Evolutionary conservation across 108 stramenopile species (phyloP), one percentile per base, ranked within the genome.

Genomic region (Fragilaria radians): DNA sequence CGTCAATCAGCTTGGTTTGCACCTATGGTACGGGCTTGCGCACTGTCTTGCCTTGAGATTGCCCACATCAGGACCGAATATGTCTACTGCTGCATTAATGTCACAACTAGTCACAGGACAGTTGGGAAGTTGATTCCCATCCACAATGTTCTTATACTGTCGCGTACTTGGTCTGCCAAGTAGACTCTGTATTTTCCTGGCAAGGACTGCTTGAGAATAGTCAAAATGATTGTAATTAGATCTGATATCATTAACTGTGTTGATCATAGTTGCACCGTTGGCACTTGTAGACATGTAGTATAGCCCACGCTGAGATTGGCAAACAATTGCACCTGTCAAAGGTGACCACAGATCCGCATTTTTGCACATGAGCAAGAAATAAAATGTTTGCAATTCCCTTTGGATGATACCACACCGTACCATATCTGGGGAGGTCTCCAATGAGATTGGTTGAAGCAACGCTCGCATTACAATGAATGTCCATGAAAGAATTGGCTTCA

Each of bases 311-410:
- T n/a, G n/a, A n/a, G n/a, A n/a, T n/a, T n/a, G n/a, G n/a, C n/a
- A n/a, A n/a, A n/a, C n/a, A n/a, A n/a, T n/a, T n/a, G n/a, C n/a
- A n/a, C n/a, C n/a, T n/a, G n/a, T n/a, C n/a, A n/a, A n/a, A n/a
- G n/a, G n/a, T n/a, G n/a, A n/a, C n/a, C n/a, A n/a, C n/a, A n/a
- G n/a, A n/a, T n/a, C n/a, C n/a, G n/a, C n/a, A n/a, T 24, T 65
- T 24, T 47, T 62, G 32, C 0, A 73, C 54, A 32, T 28, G 27
- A 18, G 32, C 1, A 23, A 75, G 48, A 32, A 67, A 72, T 4
- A 80, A 33, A 22, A 80, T 72, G 63, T 80, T 71, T 1, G 71
- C 73, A 46, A 74, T 66, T n/a, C 69, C 64, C 0, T 61, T 48
- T 11, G 57, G 66, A 59, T 80, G 36, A 26, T 52, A 62, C 79